These are phyloP conservation scores for Eucalyptus urophylla DNA, from an alignment of 345 rosid species.

Conservation along the genomic window DNA sequence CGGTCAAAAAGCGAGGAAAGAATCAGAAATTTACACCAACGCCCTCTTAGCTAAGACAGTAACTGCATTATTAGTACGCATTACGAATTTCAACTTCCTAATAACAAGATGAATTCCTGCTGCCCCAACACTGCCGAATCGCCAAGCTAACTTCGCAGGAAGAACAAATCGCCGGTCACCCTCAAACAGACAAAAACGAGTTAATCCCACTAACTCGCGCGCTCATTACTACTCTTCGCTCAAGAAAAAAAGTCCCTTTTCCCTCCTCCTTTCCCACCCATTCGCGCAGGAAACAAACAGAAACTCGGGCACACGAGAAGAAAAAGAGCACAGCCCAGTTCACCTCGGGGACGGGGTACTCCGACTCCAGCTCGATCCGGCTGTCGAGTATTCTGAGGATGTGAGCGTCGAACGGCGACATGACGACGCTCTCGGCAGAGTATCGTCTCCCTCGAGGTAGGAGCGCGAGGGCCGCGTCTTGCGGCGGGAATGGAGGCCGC, in stretches of 20 bases:
- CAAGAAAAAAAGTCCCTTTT: neutral
- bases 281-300: neutral
- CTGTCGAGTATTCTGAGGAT: constrained; percentile 51
- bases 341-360: constrained; percentile 54
- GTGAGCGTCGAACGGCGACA: constrained; percentile 46
- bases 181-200: neutral
- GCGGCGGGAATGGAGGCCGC: neutral
- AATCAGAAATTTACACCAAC: neutral
- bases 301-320: neutral
- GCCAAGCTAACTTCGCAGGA: neutral
- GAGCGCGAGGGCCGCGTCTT: neutral
- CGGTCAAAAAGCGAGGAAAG: neutral
- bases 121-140: neutral
- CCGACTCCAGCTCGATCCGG: constrained; percentile 47
- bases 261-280: neutral
- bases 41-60: neutral
- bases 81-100: neutral
- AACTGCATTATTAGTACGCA: neutral
- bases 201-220: neutral
- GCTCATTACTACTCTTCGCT: neutral
- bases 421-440: neutral
- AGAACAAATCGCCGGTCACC: neutral
- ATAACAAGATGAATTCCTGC: neutral
- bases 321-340: neutral
- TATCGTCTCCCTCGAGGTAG: constrained; percentile 2